These are phyloP conservation scores for Zoysia matrella DNA, from an alignment of 202 grass and related monocot species.

Conservation along the genomic window DNA sequence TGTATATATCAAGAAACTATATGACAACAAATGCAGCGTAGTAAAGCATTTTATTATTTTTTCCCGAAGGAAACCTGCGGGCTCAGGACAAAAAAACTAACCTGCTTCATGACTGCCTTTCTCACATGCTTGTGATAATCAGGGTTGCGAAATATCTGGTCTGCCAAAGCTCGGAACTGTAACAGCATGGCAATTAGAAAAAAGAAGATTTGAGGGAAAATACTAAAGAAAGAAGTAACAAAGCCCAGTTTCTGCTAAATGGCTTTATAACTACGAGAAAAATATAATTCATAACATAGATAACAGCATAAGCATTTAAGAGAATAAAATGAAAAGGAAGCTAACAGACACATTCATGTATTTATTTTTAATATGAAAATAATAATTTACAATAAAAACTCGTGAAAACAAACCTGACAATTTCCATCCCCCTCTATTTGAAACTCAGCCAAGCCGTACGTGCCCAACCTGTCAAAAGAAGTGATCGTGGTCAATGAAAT, in stretches of 20 bases:
- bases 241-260: not conserved
- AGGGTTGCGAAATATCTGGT: conserved; percentile 92
- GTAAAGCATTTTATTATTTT: not conserved
- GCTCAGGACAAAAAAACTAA: conserved; percentile 6
- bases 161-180: conserved; percentile 99
- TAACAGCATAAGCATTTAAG: not conserved
- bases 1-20: conserved; percentile 31
- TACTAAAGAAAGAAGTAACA: not conserved
- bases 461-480: conserved; percentile 64
- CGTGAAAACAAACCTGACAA: conserved; percentile 75
- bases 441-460: conserved; percentile 87
- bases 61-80: not conserved
- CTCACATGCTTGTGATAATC: conserved; percentile 96
- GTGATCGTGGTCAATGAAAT: conserved; percentile 17
- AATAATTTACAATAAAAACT: conserved; percentile 1
- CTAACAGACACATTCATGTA: not conserved
- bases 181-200: conserved; percentile 17
- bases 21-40: not conserved
- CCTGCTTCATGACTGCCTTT: conserved; percentile 86
- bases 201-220: not conserved
- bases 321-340: conserved; percentile 2
- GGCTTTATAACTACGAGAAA: not conserved
- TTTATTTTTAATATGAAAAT: conserved; percentile 7
- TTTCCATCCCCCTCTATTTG: conserved; percentile 98
- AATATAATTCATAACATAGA: not conserved